Evolutionary conservation across 2,329 filamentous ascomycete genomes (phyloP).

Genomic region (Ceratocystis albifundus): DNA sequence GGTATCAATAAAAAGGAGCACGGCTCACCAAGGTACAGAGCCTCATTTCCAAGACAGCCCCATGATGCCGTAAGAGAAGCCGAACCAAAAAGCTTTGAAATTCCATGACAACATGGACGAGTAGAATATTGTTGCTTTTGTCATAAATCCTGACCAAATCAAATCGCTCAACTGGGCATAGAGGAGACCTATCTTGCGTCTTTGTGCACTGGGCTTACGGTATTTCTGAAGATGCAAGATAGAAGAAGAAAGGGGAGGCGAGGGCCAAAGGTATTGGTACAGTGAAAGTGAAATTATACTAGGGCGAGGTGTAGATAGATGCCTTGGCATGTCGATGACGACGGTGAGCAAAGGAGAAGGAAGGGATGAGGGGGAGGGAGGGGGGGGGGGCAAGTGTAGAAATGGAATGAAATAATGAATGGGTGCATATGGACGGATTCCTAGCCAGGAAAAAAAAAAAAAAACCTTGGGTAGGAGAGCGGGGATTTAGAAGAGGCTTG

Average conservation of each 20-base stretch:
- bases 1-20: neutral
- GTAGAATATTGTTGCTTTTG: neutral
- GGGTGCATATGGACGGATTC: neutral
- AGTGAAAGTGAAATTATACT: neutral
- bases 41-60: neutral
- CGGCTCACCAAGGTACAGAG: slow-evolving; percentile 4
- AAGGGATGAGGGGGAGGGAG: neutral
- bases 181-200: neutral
- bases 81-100: neutral
- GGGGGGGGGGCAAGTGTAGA: neutral
- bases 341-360: neutral
- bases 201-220: neutral
- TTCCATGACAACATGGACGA: neutral
- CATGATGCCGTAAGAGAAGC: neutral
- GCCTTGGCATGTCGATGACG: neutral
- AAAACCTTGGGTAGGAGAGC: neutral
- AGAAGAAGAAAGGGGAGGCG: too few relatives aligned
- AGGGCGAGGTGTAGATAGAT: neutral
- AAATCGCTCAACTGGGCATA: neutral
- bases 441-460: neutral
- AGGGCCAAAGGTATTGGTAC: slow-evolving; percentile 3
- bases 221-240: neutral
- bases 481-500: neutral
- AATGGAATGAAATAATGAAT: neutral
- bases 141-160: neutral